Evolutionary conservation across 148 eudicot species (phyloP).

Genomic region (Nepenthes mirabilis): DNA sequence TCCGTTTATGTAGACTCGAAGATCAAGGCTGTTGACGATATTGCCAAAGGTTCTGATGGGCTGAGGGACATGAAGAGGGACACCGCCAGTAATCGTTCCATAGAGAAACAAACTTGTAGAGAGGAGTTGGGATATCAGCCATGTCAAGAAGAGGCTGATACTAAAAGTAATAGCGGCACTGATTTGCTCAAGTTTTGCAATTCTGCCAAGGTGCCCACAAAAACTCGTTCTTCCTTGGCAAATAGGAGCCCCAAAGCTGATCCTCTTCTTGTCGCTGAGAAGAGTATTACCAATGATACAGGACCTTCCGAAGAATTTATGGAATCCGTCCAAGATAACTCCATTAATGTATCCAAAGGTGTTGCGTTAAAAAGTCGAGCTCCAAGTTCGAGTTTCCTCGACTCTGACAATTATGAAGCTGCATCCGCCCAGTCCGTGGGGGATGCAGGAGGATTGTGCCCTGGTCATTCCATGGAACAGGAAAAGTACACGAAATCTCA

Average conservation of each 20-base stretch:
- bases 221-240: constrained; percentile 36
- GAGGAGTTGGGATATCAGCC: constrained; percentile 16
- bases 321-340: constrained; percentile 15
- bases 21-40: constrained; percentile 10
- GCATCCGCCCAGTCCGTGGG: constrained; percentile 14
- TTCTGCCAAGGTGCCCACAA: constrained; percentile 37
- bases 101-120: constrained; percentile 16
- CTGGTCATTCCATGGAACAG: constrained; percentile 8
- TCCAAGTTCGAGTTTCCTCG: constrained; percentile 16
- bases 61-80: constrained; percentile 14
- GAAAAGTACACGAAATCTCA: constrained; percentile 17
- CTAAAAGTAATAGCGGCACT: constrained; percentile 11
- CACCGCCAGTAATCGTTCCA: constrained; percentile 10
- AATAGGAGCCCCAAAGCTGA: constrained; percentile 17
- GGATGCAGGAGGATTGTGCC: constrained; percentile 13
- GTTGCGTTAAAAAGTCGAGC: constrained; percentile 18
- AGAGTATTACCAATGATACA: constrained; percentile 10
- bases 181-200: constrained; percentile 25
- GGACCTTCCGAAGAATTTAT: constrained; percentile 17
- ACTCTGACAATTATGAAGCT: constrained; percentile 8
- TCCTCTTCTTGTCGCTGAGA: constrained; percentile 17
- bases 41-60: constrained; percentile 15
- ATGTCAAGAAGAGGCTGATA: constrained; percentile 21
- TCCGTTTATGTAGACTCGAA: constrained; percentile 4
- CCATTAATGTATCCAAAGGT: constrained; percentile 19